Evolutionary conservation across 108 stramenopile genomes (phyloP).

Genomic region (Cyclotella choctawhatcheeana): DNA sequence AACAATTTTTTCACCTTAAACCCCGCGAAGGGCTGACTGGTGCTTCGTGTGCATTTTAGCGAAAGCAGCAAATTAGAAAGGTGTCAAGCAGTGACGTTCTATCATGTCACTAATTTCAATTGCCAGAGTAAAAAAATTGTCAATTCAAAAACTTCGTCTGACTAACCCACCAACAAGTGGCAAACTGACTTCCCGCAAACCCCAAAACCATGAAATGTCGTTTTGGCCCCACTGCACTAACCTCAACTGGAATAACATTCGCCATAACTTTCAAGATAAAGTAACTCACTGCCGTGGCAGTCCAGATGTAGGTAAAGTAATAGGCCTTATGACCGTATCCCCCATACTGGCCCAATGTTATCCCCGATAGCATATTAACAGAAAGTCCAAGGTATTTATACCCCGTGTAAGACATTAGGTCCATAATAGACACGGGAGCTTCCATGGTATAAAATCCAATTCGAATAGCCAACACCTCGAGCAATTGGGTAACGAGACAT

Average conservation of each 20-base stretch:
- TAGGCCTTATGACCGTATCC: slow-evolving; percentile 77
- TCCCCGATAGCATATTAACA: slow-evolving; percentile 79
- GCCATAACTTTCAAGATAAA: slow-evolving; percentile 93
- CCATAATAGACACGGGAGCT: slow-evolving; percentile 67
- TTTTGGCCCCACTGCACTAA: slow-evolving; percentile 76
- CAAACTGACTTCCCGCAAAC: slow-evolving; percentile 84
- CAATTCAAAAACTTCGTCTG: slow-evolving; percentile 85
- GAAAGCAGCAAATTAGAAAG: too few relatives aligned
- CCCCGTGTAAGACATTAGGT: slow-evolving; percentile 83
- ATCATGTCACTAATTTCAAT: too few relatives aligned
- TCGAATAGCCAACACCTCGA: slow-evolving; percentile 90
- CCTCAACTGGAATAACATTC: slow-evolving; percentile 73
- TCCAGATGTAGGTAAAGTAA: slow-evolving; percentile 84
- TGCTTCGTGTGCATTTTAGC: too few relatives aligned
- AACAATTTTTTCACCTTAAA: too few relatives aligned
- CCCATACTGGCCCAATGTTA: slow-evolving; percentile 62
- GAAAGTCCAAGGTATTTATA: slow-evolving; percentile 91
- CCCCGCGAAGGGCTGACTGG: too few relatives aligned
- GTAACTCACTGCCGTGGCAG: slow-evolving; percentile 76
- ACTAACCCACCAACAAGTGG: slow-evolving; percentile 91
- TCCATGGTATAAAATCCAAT: slow-evolving; percentile 92
- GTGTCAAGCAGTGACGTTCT: too few relatives aligned
- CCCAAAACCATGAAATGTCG: slow-evolving; percentile 88
- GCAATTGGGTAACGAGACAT: slow-evolving; percentile 87
- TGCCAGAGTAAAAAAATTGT: too few relatives aligned